Evolutionary conservation across 371 early-diverging fungal genomes (phyloP), one percentile per base, ranked within the genome.

Genomic region (Blastocladiella emersonii): DNA sequence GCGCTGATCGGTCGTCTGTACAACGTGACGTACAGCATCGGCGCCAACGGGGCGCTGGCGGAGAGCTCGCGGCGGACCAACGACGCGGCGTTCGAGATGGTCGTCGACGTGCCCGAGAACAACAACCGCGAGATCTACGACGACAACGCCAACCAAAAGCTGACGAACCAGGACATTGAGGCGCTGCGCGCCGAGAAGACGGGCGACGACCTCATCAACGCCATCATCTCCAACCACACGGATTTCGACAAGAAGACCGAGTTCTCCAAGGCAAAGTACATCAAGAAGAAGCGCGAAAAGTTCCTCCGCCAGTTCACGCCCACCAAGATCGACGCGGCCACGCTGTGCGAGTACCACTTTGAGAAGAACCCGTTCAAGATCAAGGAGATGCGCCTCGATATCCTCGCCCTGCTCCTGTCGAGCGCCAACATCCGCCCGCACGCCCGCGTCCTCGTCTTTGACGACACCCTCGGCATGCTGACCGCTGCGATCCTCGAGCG

Each of bases 181-280:
- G 67, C 74, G 45, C 72, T 95, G 59, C 95, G 95, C 67, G 66
- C 72, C 27, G 81, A 88, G 63, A 82, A 84, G 27, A 67, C 86
- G 19, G 96, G 95, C 17, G 67, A 88, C 78, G 81, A 84, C 63
- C 79, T 94, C 34, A 89, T 95, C 60, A 75, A 84, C 63, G 79
- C 77, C 41, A 76, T 95, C 64, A 80, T 88, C 8, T 88, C 84
- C 63, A 91, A 90, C 68, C 91, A 92, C 72, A 70, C 79, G 17
- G 75, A 87, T 12, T 95, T 93, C 69, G 87, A 88, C 39, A 80
- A 85, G 62, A 98, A 96, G 76, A 96, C 98, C 0, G 92, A 90
- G 66, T 96, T 85, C 68, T 88, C 97, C 3, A 92, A 96, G 76
- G 90, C 92, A 27, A 98, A 98, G 75, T 96, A 95, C 66, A 87